Evolutionary conservation across 2,329 filamentous ascomycete genomes (phyloP), one percentile per base, ranked within the genome.

Genomic region (Ophiocordyceps camponoti-floridani): DNA sequence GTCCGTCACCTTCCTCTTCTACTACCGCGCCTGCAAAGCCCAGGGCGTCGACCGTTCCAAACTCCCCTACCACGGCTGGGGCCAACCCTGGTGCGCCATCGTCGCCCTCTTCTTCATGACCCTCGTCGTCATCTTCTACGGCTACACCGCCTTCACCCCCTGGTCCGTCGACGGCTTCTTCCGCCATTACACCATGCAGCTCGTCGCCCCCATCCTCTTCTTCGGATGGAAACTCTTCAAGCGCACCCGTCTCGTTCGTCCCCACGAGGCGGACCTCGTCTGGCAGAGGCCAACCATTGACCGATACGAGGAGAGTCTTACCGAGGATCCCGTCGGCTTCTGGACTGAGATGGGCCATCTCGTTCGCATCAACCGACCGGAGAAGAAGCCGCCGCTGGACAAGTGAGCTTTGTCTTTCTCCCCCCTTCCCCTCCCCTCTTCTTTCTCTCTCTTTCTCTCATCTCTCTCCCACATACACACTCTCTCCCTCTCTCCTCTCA

Each of bases 191-290:
- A 70, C 69, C 27, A 75, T 77, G 70, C 62, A 72, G 47, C 58
- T 76, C 13, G 55, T 78, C 23, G 67, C 69, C 0, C 66, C 69
- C 8, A 54, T 73, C 33, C 59, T 76, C 27, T 81, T 71, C 54
- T 44, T 69, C 18, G 65, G 65, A 52, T 84, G 77, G 75, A 84
- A 84, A 61, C 8, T 82, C 1, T 18, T 76, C 56, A 75, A 77
- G 62, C 65, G 63, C 46, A 82, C 78, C 2, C 67, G 66, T 47
- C 62, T 72, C 44, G 62, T 77, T 16, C 60, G 60, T 2, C 62
- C 77, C 0, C 55, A 64, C 5, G 70, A 82, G 53, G 67, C 69
- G 3, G 76, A 81, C 52, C 63, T 80, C 14, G 61, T 76, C 40
- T 74, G 74, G 75, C 68, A 80, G 52, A 63, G 68, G n/a, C 74